Evolutionary conservation across 164 flowering plant genomes (phyloP).

Genomic region (Aristolochia fimbriata): DNA sequence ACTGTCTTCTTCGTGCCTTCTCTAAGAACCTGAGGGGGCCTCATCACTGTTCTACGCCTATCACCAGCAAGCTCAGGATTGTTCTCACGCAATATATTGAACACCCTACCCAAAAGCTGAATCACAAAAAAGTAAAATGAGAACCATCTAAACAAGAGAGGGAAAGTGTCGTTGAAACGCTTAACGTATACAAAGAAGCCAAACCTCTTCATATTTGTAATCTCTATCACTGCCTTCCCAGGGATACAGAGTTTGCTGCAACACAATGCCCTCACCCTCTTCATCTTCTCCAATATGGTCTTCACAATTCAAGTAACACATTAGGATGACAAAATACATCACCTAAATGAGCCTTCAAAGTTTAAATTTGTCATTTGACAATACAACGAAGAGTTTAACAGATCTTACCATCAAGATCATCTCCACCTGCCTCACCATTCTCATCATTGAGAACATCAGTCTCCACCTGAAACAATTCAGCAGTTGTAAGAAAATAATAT

Average conservation of each 20-base stretch:
- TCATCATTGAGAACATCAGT: conserved; percentile 49
- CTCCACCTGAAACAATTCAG: conserved; percentile 40
- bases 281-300: conserved; percentile 38
- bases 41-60: conserved; percentile 95
- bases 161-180: background rate
- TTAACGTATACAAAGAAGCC: background rate
- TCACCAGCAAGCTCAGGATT: conserved; percentile 99
- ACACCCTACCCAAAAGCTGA: conserved; percentile 83
- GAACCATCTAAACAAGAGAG: background rate
- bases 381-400: background rate
- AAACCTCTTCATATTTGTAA: conserved; percentile 68
- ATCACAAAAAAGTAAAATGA: conserved; percentile 1
- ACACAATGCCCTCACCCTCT: conserved; percentile 41
- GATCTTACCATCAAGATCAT: conserved; percentile 55
- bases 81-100: conserved; percentile 82
- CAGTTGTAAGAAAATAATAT: background rate
- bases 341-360: background rate
- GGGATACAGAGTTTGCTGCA: conserved; percentile 31
- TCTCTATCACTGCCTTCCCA: conserved; percentile 80
- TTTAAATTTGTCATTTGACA: background rate
- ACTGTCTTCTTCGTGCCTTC: conserved; percentile 99
- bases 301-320: background rate
- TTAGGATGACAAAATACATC: too few relatives aligned
- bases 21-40: conserved; percentile 98
- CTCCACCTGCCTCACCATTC: conserved; percentile 32